Evolutionary conservation across 1,139 yeast genomes (phyloP), one percentile per base, ranked within the genome.

Genomic region (Candida gigantensis): DNA sequence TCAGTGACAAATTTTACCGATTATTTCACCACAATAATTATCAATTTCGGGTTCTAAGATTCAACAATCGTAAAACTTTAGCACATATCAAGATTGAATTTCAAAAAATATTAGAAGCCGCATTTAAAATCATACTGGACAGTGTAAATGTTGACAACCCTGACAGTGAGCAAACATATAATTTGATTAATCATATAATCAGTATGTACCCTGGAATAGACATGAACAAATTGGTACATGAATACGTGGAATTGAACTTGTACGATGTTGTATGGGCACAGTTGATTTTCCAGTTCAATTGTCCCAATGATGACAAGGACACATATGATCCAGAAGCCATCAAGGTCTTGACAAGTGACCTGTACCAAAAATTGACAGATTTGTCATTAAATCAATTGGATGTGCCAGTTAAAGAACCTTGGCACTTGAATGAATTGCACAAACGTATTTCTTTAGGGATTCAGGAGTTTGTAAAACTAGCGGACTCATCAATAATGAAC

Each of bases 341-440:
- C 21, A 44, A 53, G 38, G 30, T 58, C 49, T 49, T 62, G 37
- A 53, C 75, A 8, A 40, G 54, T 20, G 53, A 62, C 25, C 53
- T 57, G 37, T 77, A 77, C 58, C 53, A 65, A 2, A 47, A 56
- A 6, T 49, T 88, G 13, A 65, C 72, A 12, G 55, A 75, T 49
- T 53, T 89, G 5, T 83, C 94, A 24, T 57, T 89, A 9, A 80
- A 82, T 36, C 96, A 89, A 52, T 70, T 88, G 5, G 90, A 83
- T 9, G 59, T 79, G 21, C 87, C 81, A 5, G 63, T 60, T 3
- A 50, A 55, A 30, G 49, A 62, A 42, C 72, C 74, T 33, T 55
- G 70, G 74, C 53, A 47, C 53, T 41, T 62, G 13, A 71, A 70
- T 45, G 56, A 53, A 4, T 49, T 78, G 17, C 82, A 81, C 42